phyloP scores from a whole-genome alignment of 352 stramenopile species.

The Globisporangium nunn region DNA sequence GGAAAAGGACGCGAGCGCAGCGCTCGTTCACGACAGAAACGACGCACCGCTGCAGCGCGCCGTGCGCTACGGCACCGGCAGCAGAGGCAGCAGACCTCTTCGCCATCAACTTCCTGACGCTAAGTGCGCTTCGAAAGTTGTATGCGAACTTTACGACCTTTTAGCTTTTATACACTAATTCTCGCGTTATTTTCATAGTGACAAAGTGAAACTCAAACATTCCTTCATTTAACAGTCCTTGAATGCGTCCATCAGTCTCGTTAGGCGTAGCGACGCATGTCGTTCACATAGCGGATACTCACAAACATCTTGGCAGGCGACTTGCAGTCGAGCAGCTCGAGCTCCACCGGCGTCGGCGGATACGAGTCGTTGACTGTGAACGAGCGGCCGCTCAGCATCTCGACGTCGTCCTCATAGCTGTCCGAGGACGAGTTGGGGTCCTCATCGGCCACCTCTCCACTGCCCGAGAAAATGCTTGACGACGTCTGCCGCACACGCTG shows the following conservation, averaged over 20 bases:
- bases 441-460: constrained; percentile 13
- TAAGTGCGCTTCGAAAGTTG: not conserved
- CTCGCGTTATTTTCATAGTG: not conserved
- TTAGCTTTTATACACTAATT: not conserved
- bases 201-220: not conserved
- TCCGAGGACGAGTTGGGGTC: constrained; percentile 37
- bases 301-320: constrained; percentile 60
- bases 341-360: constrained; percentile 33
- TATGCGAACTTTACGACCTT: too few relatives aligned
- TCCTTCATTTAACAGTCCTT: not conserved
- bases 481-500: constrained; percentile 39
- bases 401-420: constrained; percentile 61
- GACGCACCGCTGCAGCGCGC: constrained; percentile 58
- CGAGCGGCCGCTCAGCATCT: constrained; percentile 45
- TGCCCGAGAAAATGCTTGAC: constrained; percentile 28
- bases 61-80: constrained; percentile 42
- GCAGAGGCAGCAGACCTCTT: constrained; percentile 13
- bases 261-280: constrained; percentile 78
- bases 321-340: constrained; percentile 44
- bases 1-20: not conserved
- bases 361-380: constrained; percentile 47
- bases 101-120: constrained; percentile 4
- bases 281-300: constrained; percentile 84
- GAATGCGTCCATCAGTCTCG: too few relatives aligned
- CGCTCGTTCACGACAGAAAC: not conserved